Evolutionary conservation across 306 rosid genomes (phyloP).

Genomic region (Lupinus albus): DNA sequence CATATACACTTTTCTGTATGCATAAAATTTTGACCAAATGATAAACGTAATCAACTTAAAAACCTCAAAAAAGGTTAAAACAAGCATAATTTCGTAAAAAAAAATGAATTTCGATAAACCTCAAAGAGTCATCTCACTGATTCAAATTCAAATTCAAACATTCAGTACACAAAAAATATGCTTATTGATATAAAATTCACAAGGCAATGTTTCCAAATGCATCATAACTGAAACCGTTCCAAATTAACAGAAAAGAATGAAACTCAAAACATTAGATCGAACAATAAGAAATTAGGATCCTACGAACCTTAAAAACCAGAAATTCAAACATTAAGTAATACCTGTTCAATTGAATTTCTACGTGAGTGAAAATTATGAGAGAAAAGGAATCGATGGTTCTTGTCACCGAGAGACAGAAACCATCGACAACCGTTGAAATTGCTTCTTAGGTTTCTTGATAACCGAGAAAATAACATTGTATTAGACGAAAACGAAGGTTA

Average conservation of each 20-base stretch:
- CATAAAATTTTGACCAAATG: too few relatives aligned
- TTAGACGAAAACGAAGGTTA: neutral
- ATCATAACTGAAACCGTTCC: constrained; percentile 7
- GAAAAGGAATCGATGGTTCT: constrained; percentile 39
- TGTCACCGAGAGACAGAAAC: constrained; percentile 46
- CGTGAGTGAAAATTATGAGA: constrained; percentile 33
- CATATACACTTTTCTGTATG: too few relatives aligned
- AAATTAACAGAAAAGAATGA: neutral
- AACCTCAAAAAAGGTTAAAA: too few relatives aligned
- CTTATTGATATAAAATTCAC: constrained; percentile 4
- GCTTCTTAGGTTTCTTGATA: constrained; percentile 54
- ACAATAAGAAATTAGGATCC: neutral
- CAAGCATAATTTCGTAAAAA: too few relatives aligned
- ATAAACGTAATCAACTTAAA: too few relatives aligned
- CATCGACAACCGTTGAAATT: constrained; percentile 53
- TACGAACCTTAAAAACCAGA: neutral
- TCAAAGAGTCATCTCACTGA: too few relatives aligned
- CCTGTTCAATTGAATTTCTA: constrained; percentile 51
- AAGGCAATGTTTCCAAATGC: constrained; percentile 16
- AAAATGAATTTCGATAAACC: too few relatives aligned
- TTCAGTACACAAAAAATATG: neutral
- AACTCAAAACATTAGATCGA: constrained; percentile 16
- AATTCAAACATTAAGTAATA: constrained; percentile 13
- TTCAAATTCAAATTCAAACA: constrained; percentile 15
- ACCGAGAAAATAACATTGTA: constrained; percentile 62